Percentiles rank a stretch among this genome's conserved stretches.
Evolutionary conservation across 768 basidiomycete species (phyloP).

Genomic region (Gyrodon lividus): DNA sequence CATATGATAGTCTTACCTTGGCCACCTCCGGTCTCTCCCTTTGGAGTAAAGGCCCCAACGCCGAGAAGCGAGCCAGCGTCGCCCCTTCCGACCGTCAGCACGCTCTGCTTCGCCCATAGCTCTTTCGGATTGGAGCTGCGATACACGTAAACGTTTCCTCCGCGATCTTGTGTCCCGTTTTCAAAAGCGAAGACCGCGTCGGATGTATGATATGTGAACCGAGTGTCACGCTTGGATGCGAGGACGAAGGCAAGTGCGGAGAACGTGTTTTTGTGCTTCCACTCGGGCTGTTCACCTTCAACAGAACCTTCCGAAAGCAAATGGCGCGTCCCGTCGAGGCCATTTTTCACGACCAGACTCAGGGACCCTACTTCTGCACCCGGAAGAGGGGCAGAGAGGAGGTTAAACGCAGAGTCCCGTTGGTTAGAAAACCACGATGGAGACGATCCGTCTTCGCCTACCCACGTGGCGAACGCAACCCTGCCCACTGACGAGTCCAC

Average conservation of each 20-base stretch:
- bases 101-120: conserved; percentile 74
- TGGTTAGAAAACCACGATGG: conserved; percentile 42
- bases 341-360: conserved; percentile 61
- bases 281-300: conserved; percentile 35
- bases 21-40: conserved; percentile 29
- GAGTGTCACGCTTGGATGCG: conserved; percentile 86
- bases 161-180: conserved; percentile 60
- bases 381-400: conserved; percentile 75
- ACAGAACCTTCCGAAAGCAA: conserved; percentile 35
- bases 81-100: conserved; percentile 73
- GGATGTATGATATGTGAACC: conserved; percentile 75
- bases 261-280: conserved; percentile 82
- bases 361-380: conserved; percentile 39
- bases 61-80: conserved; percentile 76
- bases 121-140: conserved; percentile 51
- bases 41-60: conserved; percentile 50
- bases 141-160: conserved; percentile 88
- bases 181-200: conserved; percentile 80
- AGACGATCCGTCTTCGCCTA: conserved; percentile 48
- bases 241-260: conserved; percentile 92
- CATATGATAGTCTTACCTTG: conserved; percentile 50
- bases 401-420: conserved; percentile 39
- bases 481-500: conserved; percentile 76
- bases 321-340: conserved; percentile 72
- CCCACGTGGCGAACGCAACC: conserved; percentile 63